A percentile compares a stretch with the other conserved stretches of the same genome.
phyloP scores from a whole-genome alignment of 768 basidiomycete genomes.

The Cyclocybe aegerita region DNA sequence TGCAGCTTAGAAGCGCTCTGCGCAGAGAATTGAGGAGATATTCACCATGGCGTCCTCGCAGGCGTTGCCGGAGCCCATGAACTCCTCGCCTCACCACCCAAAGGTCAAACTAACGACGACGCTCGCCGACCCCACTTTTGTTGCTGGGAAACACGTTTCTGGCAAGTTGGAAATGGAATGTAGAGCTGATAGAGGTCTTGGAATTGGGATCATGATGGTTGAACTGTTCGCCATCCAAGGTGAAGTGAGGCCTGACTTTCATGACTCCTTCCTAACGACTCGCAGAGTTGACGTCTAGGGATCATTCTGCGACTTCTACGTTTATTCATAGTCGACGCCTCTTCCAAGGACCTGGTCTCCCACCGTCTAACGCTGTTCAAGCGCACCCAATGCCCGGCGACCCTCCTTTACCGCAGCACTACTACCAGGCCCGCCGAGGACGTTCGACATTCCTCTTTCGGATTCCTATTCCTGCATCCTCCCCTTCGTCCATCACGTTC shows the following conservation, averaged over 20 bases:
- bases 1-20: neutral
- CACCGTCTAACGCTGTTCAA: slow-evolving; percentile 82
- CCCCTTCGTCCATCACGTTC: slow-evolving; percentile 72
- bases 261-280: slow-evolving; percentile 9
- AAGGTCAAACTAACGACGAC: slow-evolving; percentile 72
- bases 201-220: slow-evolving; percentile 73
- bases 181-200: slow-evolving; percentile 70
- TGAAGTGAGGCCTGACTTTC: slow-evolving; percentile 18
- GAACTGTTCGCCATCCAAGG: slow-evolving; percentile 78
- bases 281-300: slow-evolving; percentile 71
- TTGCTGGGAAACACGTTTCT: slow-evolving; percentile 64
- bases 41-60: slow-evolving; percentile 18
- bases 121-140: slow-evolving; percentile 57
- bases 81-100: slow-evolving; percentile 74
- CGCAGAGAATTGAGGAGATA: neutral
- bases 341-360: slow-evolving; percentile 81
- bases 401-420: slow-evolving; percentile 58
- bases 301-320: slow-evolving; percentile 78
- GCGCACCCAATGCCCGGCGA: slow-evolving; percentile 58
- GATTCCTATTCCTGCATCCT: slow-evolving; percentile 66
- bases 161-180: slow-evolving; percentile 84
- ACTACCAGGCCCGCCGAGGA: slow-evolving; percentile 75
- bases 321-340: slow-evolving; percentile 70
- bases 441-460: slow-evolving; percentile 78
- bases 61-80: slow-evolving; percentile 63